Evolutionary conservation across 192 early-diverging fungal species (phyloP).

Genomic region (Oehlia diaphana): DNA sequence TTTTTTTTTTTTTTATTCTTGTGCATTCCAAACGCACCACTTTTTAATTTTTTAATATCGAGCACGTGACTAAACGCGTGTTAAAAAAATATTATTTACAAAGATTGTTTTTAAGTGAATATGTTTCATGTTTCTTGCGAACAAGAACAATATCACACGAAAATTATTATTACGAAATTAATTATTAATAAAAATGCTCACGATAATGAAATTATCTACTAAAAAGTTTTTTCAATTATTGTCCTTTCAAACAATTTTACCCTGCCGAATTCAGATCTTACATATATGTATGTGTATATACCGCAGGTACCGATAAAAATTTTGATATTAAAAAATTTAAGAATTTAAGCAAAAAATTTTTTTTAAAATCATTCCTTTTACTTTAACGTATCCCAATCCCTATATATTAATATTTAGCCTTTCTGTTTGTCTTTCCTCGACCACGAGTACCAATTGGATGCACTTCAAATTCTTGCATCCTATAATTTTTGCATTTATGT

Average conservation of each 20-base stretch:
- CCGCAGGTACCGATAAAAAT: not conserved
- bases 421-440: not conserved
- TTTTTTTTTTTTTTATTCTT: not conserved
- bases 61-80: not conserved
- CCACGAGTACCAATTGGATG: not conserved
- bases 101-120: not conserved
- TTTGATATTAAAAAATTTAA: too few species aligned
- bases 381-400: not conserved
- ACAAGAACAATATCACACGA: not conserved
- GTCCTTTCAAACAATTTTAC: not conserved
- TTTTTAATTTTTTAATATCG: not conserved
- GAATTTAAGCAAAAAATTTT: too few species aligned
- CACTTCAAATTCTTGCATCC: slow-evolving; percentile 42
- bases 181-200: not conserved
- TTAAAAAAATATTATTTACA: not conserved
- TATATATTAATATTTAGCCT: not conserved
- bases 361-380: too few species aligned
- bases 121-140: not conserved
- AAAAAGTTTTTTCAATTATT: not conserved
- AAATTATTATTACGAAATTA: not conserved
- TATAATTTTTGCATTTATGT: slow-evolving; percentile 61
- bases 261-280: not conserved
- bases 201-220: not conserved
- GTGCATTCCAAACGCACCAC: too few species aligned
- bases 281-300: not conserved